phyloP scores from a whole-genome alignment of 441 rosid species.

The Eruca vesicaria region DNA sequence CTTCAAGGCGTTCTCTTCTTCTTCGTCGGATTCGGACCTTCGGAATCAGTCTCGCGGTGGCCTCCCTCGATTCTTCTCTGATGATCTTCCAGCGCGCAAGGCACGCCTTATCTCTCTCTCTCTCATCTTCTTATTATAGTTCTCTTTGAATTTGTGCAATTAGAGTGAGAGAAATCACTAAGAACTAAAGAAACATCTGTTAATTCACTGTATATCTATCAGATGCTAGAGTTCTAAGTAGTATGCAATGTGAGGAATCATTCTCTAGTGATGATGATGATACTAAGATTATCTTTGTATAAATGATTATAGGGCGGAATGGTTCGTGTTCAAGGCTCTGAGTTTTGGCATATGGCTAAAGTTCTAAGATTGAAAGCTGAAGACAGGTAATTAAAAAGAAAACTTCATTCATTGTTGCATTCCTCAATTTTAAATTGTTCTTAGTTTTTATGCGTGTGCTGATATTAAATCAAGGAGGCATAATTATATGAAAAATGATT shows the following conservation, averaged over 20 bases:
- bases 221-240: too few relatives aligned
- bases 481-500: not conserved
- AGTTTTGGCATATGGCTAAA: conserved; percentile 82
- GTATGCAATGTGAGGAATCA: too few relatives aligned
- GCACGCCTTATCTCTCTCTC: conserved; percentile 34
- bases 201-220: too few relatives aligned
- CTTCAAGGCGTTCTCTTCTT: conserved; percentile 44
- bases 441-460: not conserved
- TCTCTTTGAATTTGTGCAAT: not conserved
- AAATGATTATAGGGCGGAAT: conserved; percentile 53
- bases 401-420: not conserved
- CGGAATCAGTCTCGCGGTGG: conserved; percentile 68
- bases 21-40: conserved; percentile 35
- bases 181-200: too few relatives aligned
- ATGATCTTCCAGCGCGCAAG: conserved; percentile 56
- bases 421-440: not conserved
- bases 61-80: conserved; percentile 76
- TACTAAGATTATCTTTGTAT: not conserved
- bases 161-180: too few relatives aligned
- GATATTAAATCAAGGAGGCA: not conserved
- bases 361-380: conserved; percentile 58
- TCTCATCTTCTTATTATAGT: not conserved
- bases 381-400: conserved; percentile 46
- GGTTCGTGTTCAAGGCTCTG: conserved; percentile 75
- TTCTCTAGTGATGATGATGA: too few relatives aligned